phyloP scores from a whole-genome alignment of 2,329 filamentous ascomycete species.

The Fusarium zealandicum region DNA sequence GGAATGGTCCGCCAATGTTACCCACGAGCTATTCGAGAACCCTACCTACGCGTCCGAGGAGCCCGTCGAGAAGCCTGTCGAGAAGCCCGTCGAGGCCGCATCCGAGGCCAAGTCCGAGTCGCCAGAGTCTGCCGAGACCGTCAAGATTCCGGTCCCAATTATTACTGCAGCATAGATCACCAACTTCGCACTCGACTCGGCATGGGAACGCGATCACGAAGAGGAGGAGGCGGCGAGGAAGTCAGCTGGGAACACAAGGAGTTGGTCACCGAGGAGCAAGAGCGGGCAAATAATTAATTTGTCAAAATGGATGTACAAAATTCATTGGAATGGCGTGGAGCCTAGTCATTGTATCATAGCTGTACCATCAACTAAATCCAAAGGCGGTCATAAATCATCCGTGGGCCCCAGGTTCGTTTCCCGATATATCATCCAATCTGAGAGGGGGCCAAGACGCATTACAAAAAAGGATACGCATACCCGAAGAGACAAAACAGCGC shows the following conservation, averaged over 20 bases:
- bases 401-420: conserved; percentile 9
- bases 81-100: conserved; percentile 4
- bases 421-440: conserved; percentile 24
- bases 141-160: neutral
- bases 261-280: conserved; percentile 1
- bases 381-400: conserved; percentile 31
- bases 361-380: conserved; percentile 41
- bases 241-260: conserved; percentile 1
- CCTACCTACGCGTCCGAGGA: conserved; percentile 35
- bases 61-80: conserved; percentile 11
- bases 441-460: conserved; percentile 4
- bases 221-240: neutral
- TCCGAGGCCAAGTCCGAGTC: conserved; percentile 4
- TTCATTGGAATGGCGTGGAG: conserved; percentile 32
- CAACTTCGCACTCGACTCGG: neutral
- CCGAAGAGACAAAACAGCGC: conserved; percentile 8
- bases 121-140: neutral
- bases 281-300: conserved; percentile 10
- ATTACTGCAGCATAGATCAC: neutral
- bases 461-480: conserved; percentile 3
- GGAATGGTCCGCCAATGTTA: conserved; percentile 61
- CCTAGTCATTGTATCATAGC: conserved; percentile 43
- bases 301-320: conserved; percentile 29
- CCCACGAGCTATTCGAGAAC: conserved; percentile 53
- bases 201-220: conserved; percentile 1